Conservation (phyloP, 768 basidiomycete genomes). For the Tremella yokohamensis region DNA sequence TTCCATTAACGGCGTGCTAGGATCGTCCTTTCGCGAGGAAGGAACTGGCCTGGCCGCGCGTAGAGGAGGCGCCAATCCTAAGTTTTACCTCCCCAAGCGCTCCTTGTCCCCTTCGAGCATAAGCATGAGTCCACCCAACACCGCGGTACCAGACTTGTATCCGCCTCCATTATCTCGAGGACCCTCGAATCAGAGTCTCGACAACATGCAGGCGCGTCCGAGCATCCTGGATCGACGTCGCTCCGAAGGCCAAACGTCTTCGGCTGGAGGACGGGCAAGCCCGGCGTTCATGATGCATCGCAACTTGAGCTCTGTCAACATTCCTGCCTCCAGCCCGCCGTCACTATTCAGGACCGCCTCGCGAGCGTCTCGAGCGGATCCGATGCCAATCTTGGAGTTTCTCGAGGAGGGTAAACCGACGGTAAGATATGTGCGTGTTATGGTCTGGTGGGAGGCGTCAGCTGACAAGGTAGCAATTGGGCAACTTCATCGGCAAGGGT, state of each 20-base stretch:
- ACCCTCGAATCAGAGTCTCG: background rate
- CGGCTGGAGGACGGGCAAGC: background rate
- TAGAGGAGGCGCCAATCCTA: conserved; percentile 31
- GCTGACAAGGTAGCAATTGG: conserved; percentile 70
- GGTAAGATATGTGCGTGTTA: conserved; percentile 22
- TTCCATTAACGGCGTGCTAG: background rate
- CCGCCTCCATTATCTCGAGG: background rate
- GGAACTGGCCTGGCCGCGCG: conserved; percentile 4
- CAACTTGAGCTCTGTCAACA: background rate
- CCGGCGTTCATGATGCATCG: background rate
- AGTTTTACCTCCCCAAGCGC: conserved; percentile 33
- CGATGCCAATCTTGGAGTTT: conserved; percentile 32
- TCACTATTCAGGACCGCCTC: conserved; percentile 15
- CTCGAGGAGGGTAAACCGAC: conserved; percentile 20
- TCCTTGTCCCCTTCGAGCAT: conserved; percentile 24
- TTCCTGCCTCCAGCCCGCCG: conserved; percentile 10
- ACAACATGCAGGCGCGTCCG: background rate
- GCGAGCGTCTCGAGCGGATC: conserved; percentile 1
- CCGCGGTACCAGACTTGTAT: background rate
- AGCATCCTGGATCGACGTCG: conserved; percentile 16
- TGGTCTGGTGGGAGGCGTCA: background rate
- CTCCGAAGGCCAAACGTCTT: conserved; percentile 1
- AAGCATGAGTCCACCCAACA: background rate
- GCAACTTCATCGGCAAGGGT: conserved; percentile 93
- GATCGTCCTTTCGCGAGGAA: background rate